Evolutionary conservation across 768 basidiomycete species (phyloP), one percentile per base, ranked within the genome.

Genomic region (Lactarius evosmus): DNA sequence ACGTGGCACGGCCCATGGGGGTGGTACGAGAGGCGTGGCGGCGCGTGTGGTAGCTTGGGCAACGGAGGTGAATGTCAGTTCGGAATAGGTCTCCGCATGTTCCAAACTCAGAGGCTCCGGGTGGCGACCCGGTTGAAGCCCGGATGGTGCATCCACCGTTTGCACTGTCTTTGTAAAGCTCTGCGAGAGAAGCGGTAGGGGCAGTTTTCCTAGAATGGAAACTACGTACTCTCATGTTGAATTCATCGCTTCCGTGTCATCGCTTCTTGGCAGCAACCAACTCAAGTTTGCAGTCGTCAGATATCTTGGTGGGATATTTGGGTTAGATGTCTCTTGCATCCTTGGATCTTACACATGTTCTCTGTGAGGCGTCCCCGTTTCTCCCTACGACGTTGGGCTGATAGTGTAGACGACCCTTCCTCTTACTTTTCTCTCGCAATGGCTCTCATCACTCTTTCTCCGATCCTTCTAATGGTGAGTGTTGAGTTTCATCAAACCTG

Each of bases 371-470:
- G 30, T 53, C 19, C 8, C n/a, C 14, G 29, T 30, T 33, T 58
- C 41, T 34, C n/a, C n/a, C 27, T 4, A 17, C 12, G 40, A 49
- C 29, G 22, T 55, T 46, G 36, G 5, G 19, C 63, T 66, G 17
- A 58, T 27, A 8, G 30, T 22, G 8, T 46, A 76, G 74, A 76
- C 63, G 70, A 75, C 68, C 69, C 72, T 11, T 62, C 69, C 4
- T 76, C 74, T 1, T 27, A 68, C 16, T 41, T 70, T 11, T 68
- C 75, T 5, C 72, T 73, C 11, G 62, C 65, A 11, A 65, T 74
- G 29, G 74, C 74, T 0, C 62, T 76, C 29, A 69, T 76, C 16
- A 75, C 75, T 3, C 63, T 77, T 9, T 75, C 67, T 8, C 77
- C 75, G 5, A 71, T 75, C 54, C 69, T 75, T 6, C 53, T 76